phyloP scores from a whole-genome alignment of 2,329 filamentous ascomycete species.

The Periglandula ipomoeae region DNA sequence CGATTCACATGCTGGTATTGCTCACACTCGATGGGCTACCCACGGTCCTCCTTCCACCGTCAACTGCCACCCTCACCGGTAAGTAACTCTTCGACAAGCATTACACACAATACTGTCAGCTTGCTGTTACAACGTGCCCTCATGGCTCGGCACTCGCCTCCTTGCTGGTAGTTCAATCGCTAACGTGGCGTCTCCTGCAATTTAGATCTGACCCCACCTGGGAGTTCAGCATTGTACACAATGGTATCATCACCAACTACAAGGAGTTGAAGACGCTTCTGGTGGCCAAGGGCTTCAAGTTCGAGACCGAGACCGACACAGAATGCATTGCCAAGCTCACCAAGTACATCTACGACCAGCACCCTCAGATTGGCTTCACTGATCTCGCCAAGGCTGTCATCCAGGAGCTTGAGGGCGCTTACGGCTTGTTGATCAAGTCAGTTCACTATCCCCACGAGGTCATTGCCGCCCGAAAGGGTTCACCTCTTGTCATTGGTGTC shows the following conservation, averaged over 20 bases:
- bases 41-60: constrained; percentile 86
- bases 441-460: constrained; percentile 98
- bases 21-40: constrained; percentile 98
- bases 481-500: constrained; percentile 92
- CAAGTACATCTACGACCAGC: constrained; percentile 95
- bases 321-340: constrained; percentile 98
- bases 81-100: no score
- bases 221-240: constrained; percentile 98
- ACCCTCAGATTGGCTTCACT: constrained; percentile 91
- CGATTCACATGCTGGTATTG: constrained; percentile 96
- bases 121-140: no score
- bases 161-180: background rate
- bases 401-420: constrained; percentile 95
- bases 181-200: constrained; percentile 10
- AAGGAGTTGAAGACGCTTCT: constrained; percentile 96
- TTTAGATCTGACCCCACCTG: constrained; percentile 81
- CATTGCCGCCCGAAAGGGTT: constrained; percentile 96
- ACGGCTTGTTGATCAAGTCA: constrained; percentile 94
- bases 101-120: no score
- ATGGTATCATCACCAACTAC: constrained; percentile 99
- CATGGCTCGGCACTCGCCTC: background rate
- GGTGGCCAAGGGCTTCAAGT: constrained; percentile 89
- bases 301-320: constrained; percentile 98
- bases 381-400: constrained; percentile 96
- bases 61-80: constrained; percentile 99